Percentiles rank a stretch among this genome's conserved stretches.
Evolutionary conservation across 1,139 yeast species (phyloP).

Genomic region (Taphrina wiesneri): DNA sequence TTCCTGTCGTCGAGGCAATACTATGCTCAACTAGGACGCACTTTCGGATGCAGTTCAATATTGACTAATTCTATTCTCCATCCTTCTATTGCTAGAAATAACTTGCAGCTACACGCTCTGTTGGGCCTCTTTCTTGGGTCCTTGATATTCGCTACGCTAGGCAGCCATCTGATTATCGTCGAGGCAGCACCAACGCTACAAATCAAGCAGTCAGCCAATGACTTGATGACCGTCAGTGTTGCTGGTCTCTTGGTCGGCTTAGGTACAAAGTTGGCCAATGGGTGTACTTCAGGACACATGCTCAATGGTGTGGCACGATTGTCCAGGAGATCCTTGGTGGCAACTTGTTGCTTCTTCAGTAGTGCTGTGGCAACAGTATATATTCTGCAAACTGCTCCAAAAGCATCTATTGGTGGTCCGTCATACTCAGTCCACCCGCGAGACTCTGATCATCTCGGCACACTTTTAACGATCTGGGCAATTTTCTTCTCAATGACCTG

Average conservation of each 20-base stretch:
- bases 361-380: slow-evolving; percentile 45
- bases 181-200: neutral
- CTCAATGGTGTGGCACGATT: slow-evolving; percentile 52
- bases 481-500: neutral
- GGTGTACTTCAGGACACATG: slow-evolving; percentile 59
- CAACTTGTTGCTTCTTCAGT: slow-evolving; percentile 48
- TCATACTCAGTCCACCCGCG: slow-evolving; percentile 35
- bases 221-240: slow-evolving; percentile 28
- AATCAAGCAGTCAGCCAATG: neutral
- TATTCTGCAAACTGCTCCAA: slow-evolving; percentile 41
- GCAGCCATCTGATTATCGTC: neutral
- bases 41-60: slow-evolving; percentile 15
- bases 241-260: slow-evolving; percentile 51
- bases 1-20: slow-evolving; percentile 5
- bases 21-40: slow-evolving; percentile 1
- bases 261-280: slow-evolving; percentile 52
- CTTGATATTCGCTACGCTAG: neutral
- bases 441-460: neutral
- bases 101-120: neutral
- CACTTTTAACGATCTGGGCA: neutral
- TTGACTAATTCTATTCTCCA: neutral
- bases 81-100: neutral
- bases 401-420: slow-evolving; percentile 26
- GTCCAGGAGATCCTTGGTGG: slow-evolving; percentile 50
- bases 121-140: slow-evolving; percentile 8